These are phyloP conservation scores for Mallotus repandus DNA, from an alignment of 441 rosid genomes.

Conservation along the genomic window DNA sequence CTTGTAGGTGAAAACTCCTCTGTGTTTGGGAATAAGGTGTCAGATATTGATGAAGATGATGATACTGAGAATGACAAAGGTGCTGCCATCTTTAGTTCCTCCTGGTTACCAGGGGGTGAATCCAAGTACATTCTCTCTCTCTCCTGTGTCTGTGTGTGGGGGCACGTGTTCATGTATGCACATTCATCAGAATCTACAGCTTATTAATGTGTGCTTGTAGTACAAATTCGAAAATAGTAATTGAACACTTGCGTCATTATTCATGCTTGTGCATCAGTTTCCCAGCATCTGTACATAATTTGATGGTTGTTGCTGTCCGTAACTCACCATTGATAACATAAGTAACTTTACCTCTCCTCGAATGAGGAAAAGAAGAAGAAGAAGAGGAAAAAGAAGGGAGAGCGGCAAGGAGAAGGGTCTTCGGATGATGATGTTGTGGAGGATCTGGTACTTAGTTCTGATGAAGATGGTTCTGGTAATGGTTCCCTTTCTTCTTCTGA, in stretches of 20 bases:
- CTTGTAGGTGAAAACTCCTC: constrained; percentile 78
- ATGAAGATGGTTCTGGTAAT: constrained; percentile 51
- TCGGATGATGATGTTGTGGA: constrained; percentile 81
- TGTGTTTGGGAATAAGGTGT: constrained; percentile 47
- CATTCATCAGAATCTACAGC: background rate
- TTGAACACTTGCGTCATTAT: no score
- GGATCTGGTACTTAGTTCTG: constrained; percentile 86
- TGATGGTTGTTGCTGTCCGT: background rate
- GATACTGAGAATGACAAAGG: constrained; percentile 38
- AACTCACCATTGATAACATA: no score
- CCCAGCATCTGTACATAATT: background rate
- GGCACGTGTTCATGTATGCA: no score
- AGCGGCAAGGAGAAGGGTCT: constrained; percentile 35
- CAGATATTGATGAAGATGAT: constrained; percentile 66
- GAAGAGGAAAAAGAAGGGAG: constrained; percentile 39
- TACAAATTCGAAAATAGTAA: no score
- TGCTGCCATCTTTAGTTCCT: constrained; percentile 64
- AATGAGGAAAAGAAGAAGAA: constrained; percentile 32
- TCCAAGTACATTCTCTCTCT: constrained; percentile 45
- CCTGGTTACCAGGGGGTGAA: constrained; percentile 77
- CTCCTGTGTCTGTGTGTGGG: background rate
- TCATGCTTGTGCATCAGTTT: no score
- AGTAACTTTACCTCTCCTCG: background rate
- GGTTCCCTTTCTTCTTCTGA: constrained; percentile 26
- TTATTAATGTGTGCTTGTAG: background rate